Base-by-base conservation (phyloP, 192 early-diverging fungal species). In the Mortierella claussenii region DNA sequence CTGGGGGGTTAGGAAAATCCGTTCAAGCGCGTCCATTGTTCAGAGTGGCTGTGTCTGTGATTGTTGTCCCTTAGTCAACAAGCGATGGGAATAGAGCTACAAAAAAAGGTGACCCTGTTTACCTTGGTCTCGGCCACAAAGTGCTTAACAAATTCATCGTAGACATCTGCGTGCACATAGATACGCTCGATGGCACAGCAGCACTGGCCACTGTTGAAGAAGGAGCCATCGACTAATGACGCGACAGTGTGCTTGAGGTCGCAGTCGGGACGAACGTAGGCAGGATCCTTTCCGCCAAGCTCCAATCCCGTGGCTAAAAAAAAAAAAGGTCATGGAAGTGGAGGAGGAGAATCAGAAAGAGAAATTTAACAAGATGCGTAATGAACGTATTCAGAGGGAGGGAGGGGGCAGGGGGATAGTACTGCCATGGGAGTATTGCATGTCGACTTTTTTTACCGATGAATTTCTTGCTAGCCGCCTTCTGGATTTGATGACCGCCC, bases 201-300 rank as follows among this genome's bases (percentile, higher is more conserved):
- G 62, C 83, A 88, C 68, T 95, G 94, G 1, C 94, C 92, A 50
- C 85, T 85, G 75, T 95, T 95, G 64, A 91, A 94, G 65, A 90
- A 89, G 6, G 90, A 90, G 18, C 92, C 94, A 60, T 94, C 93
- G 12, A 94, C 86, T 8, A 94, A 64, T 24, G 92, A 89, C 50
- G 91, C 89, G 10, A 88, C 93, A 0, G 93, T 89, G 57, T 88
- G 88, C 47, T 81, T 83, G 24, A 93, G 61, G 61, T 94, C 88
- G 21, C 86, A 85, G 69, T 93, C 92, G 8, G 81, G 71, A 5
- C 89, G 84, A 13, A 95, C 92, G 55, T 93, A 93, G 17, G 93
- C 92, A 11, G 94, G 88, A 74, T 94, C 92, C 68, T 95, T 95
- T 17, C 94, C 94, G 24, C 94, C 94, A 4, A 95, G 83, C 44